A percentile compares a stretch with the other conserved stretches of the same genome.
These are phyloP conservation scores for Cladophialophora exuberans DNA, from an alignment of 2,329 filamentous ascomycete genomes.

Conservation along the genomic window DNA sequence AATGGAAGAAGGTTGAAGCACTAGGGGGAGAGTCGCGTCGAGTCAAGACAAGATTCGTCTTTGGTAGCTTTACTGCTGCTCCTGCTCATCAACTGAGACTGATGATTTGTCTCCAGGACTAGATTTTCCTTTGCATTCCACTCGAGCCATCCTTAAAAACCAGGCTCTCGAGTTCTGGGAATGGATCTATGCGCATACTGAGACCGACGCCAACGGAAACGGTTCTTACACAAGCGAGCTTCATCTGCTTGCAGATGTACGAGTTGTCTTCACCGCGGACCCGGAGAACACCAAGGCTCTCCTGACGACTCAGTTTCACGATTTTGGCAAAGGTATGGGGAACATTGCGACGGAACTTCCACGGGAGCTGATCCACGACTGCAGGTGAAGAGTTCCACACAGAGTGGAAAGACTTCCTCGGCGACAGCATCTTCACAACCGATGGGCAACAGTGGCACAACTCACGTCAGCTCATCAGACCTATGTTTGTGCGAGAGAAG, in stretches of 20 bases:
- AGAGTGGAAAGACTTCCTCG: slow-evolving; percentile 78
- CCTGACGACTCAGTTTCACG: slow-evolving; percentile 80
- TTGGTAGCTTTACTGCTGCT: slow-evolving; percentile 12
- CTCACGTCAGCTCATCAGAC: slow-evolving; percentile 80
- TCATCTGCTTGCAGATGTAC: slow-evolving; percentile 35
- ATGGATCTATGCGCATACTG: slow-evolving; percentile 27
- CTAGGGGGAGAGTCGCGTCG: slow-evolving; percentile 24
- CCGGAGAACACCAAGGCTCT: slow-evolving; percentile 91
- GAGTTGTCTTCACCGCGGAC: slow-evolving; percentile 76
- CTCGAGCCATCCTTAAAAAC: slow-evolving; percentile 22
- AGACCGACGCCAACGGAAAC: slow-evolving; percentile 16
- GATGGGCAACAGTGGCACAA: slow-evolving; percentile 80
- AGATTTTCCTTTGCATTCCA: slow-evolving; percentile 30
- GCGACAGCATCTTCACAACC: slow-evolving; percentile 82
- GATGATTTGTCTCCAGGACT: slow-evolving; percentile 18
- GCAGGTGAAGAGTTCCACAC: slow-evolving; percentile 60
- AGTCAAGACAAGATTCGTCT: slow-evolving; percentile 26
- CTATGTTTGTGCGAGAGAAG: slow-evolving; percentile 84
- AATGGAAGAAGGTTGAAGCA: slow-evolving; percentile 19
- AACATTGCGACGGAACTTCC: no score
- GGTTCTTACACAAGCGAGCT: slow-evolving; percentile 28
- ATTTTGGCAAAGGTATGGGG: slow-evolving; percentile 82
- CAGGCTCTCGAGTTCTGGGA: slow-evolving; percentile 30
- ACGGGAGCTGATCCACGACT: no score
- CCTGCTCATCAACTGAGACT: background rate